These are phyloP conservation scores for Fusarium sp. DNA, from an alignment of 2,329 filamentous ascomycete species.

Conservation along the genomic window DNA sequence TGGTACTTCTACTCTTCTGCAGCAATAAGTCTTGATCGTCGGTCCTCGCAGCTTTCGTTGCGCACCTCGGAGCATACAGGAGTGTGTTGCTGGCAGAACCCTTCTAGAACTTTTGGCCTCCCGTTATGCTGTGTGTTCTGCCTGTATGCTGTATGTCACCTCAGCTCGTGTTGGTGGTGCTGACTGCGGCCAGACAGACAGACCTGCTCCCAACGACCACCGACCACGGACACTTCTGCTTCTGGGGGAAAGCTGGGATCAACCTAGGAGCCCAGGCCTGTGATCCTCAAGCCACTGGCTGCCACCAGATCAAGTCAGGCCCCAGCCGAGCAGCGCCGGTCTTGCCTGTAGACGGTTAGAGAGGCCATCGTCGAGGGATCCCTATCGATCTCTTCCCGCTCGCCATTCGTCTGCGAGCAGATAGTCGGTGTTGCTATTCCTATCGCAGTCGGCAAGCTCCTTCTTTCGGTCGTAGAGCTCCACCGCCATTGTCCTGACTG, in stretches of 20 bases:
- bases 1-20: slow-evolving; percentile 3
- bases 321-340: slow-evolving; percentile 15
- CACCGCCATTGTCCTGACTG: slow-evolving; percentile 16
- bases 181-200: neutral
- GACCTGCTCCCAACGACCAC: neutral
- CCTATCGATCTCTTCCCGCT: slow-evolving; percentile 37
- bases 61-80: neutral
- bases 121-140: neutral
- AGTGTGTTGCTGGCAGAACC: slow-evolving; percentile 17
- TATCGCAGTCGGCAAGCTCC: slow-evolving; percentile 21
- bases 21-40: slow-evolving; percentile 16
- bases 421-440: slow-evolving; percentile 35
- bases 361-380: slow-evolving; percentile 26
- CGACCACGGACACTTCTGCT: neutral
- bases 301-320: slow-evolving; percentile 43
- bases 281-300: slow-evolving; percentile 46
- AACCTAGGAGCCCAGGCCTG: slow-evolving; percentile 40
- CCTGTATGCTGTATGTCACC: slow-evolving; percentile 12
- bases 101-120: slow-evolving; percentile 34
- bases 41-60: slow-evolving; percentile 17
- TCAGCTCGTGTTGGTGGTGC: slow-evolving; percentile 4
- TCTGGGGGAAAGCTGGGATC: slow-evolving; percentile 29
- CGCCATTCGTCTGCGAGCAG: slow-evolving; percentile 7
- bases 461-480: slow-evolving; percentile 13
- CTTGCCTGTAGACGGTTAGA: slow-evolving; percentile 38